Evolutionary conservation across 768 basidiomycete species (phyloP).

Genomic region (Daedaleopsis nitida): DNA sequence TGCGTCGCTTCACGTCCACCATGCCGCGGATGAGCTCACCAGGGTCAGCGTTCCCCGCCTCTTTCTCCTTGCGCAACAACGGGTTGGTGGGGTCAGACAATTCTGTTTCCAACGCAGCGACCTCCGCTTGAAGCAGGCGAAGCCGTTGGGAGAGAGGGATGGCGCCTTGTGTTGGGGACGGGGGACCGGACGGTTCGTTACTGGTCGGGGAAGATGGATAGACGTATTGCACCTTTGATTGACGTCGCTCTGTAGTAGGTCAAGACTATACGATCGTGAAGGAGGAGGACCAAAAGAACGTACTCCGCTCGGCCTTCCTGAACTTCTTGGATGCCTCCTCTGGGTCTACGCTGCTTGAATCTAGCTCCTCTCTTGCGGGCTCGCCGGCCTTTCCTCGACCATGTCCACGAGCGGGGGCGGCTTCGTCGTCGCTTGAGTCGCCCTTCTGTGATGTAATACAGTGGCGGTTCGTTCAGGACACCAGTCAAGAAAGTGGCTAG

Average conservation of each 20-base stretch:
- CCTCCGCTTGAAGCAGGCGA: conserved; percentile 71
- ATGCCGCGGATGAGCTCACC: conserved; percentile 77
- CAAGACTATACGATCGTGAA: not conserved
- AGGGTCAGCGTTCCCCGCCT: conserved; percentile 65
- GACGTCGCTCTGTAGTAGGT: conserved; percentile 43
- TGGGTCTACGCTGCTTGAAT: conserved; percentile 57
- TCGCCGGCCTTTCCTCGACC: conserved; percentile 43
- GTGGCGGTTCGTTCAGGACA: not conserved
- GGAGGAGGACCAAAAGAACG: conserved; percentile 2
- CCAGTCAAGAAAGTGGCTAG: not conserved
- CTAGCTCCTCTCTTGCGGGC: conserved; percentile 63
- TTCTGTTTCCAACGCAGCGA: conserved; percentile 78
- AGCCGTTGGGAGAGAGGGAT: conserved; percentile 40
- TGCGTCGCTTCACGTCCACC: conserved; percentile 68
- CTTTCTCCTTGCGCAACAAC: conserved; percentile 57
- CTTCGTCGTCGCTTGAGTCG: conserved; percentile 72
- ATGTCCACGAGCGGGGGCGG: conserved; percentile 40
- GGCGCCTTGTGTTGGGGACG: conserved; percentile 43
- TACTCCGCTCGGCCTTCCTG: conserved; percentile 64
- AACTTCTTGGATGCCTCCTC: conserved; percentile 75
- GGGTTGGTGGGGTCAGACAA: conserved; percentile 82
- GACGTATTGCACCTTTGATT: conserved; percentile 54
- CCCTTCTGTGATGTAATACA: conserved; percentile 52
- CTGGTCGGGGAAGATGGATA: conserved; percentile 71
- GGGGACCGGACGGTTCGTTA: conserved; percentile 44